These are phyloP conservation scores for Hyaloscypha bicolor DNA, from an alignment of 495 filamentous ascomycete species.

Conservation along the genomic window DNA sequence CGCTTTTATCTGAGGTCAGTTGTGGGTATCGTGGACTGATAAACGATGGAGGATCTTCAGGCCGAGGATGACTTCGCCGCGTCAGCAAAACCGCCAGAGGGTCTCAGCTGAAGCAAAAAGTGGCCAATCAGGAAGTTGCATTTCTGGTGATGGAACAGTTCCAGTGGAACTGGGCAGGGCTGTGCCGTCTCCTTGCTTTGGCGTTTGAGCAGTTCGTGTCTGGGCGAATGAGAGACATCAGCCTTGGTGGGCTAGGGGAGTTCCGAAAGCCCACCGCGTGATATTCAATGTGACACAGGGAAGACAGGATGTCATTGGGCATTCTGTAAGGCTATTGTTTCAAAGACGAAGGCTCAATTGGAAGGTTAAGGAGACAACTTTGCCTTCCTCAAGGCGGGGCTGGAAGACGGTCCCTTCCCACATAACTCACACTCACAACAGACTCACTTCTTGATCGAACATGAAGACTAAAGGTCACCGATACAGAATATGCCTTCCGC, in stretches of 20 bases:
- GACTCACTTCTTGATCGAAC: not conserved
- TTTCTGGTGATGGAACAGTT: not conserved
- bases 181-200: not conserved
- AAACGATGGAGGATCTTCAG: constrained; percentile 17
- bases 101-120: constrained; percentile 7
- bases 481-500: too few relatives aligned
- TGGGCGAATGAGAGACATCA: constrained; percentile 1
- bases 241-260: not conserved
- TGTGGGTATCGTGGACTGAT: constrained; percentile 10
- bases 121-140: constrained; percentile 12
- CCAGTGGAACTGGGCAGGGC: not conserved
- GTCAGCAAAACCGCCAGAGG: constrained; percentile 15
- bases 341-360: too few relatives aligned
- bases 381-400: too few relatives aligned
- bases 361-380: too few relatives aligned
- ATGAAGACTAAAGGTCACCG: too few relatives aligned
- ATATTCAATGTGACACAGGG: not conserved
- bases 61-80: constrained; percentile 12
- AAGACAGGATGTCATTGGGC: too few relatives aligned
- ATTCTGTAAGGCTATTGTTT: too few relatives aligned
- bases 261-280: not conserved
- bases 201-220: not conserved
- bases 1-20: not conserved
- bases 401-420: too few relatives aligned
- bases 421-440: not conserved